Base-by-base conservation (phyloP, 2,329 filamentous ascomycete species). In the Trichoderma breve region DNA sequence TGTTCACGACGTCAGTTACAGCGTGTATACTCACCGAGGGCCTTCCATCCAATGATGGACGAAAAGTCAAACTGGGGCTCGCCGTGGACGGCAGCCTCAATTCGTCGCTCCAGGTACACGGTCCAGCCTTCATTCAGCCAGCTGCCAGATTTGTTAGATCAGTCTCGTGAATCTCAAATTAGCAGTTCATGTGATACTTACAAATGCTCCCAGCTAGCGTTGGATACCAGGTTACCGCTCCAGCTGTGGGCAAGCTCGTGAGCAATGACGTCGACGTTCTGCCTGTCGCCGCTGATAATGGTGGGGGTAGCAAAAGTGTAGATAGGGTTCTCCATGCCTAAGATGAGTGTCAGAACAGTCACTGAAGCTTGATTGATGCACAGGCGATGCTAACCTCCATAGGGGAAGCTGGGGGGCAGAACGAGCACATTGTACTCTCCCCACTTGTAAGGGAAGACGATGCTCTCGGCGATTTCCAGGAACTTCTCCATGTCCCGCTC, bases 251-350 rank as follows among this genome's bases (percentile, higher is more conserved):
- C 87, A 74, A 92, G 78, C 87, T 90, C 95, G 80, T 97, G 96
- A 2, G 96, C 96, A 81, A 99, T 97, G 24, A 98, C 95, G 80
- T 98, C 95, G 24, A 98, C 90, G 76, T 98, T 98, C 79, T 97
- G 92, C 57, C 92, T 88, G 77, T 95, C 93, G 62, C 95, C 95
- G 71, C 92, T 96, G 78, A 99, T 94, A 76, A 98, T 92, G 43
- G 94, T 97, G 2, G 95, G 95, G 1, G 96, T 98, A 1, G 95
- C 95, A 80, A 97, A 98, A 0, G 96, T 98, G 83, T 93, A 97
- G 68, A 97, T 90, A 0, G 95, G 95, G 79, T 98, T 97, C 81
- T 97, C 94, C 92, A 94, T 94, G 74, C 90, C 90, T 87, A 71
- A 4, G 75, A 77, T 39, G 47, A 39, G 12, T 3, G 1, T 71